These are phyloP conservation scores for Udeniomyces megalosporus DNA, from an alignment of 768 basidiomycete genomes.

Conservation along the genomic window DNA sequence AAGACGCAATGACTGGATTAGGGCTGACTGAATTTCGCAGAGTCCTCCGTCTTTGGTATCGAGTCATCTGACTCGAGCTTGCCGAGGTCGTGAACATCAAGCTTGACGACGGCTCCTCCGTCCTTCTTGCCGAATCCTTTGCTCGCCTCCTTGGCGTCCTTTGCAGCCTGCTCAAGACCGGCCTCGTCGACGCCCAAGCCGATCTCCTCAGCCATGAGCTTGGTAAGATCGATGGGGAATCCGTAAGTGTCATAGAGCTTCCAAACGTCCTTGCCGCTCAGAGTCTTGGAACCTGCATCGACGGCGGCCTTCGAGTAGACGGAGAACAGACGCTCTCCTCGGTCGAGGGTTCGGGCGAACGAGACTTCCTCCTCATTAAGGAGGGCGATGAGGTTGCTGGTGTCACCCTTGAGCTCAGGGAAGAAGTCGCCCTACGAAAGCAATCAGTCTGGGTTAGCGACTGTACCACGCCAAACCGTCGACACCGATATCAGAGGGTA, in stretches of 20 bases:
- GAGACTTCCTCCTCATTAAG: slow-evolving; percentile 95
- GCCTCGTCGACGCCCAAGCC: slow-evolving; percentile 65
- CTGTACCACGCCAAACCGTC: neutral
- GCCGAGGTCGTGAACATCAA: slow-evolving; percentile 90
- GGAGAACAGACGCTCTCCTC: slow-evolving; percentile 90
- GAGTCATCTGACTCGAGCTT: slow-evolving; percentile 56
- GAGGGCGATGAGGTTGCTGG: slow-evolving; percentile 78
- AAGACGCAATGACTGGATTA: neutral
- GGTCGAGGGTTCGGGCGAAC: slow-evolving; percentile 89
- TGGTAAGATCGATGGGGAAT: slow-evolving; percentile 90
- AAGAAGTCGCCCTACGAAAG: slow-evolving; percentile 56
- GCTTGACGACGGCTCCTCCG: slow-evolving; percentile 45
- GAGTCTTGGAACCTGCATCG: slow-evolving; percentile 44
- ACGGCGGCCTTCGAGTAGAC: slow-evolving; percentile 58
- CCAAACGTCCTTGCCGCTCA: slow-evolving; percentile 90
- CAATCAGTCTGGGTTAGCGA: neutral
- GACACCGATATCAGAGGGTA: neutral
- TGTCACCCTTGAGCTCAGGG: slow-evolving; percentile 65
- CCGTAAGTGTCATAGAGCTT: slow-evolving; percentile 94
- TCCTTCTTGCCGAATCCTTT: slow-evolving; percentile 65
- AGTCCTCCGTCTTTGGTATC: slow-evolving; percentile 86
- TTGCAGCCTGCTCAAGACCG: slow-evolving; percentile 79
- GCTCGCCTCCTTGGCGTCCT: slow-evolving; percentile 75
- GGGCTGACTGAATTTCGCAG: slow-evolving; percentile 67
- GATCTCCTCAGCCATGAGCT: slow-evolving; percentile 91